Base-by-base conservation (phyloP, 352 stramenopile genomes). In the Phytophthora capsici region DNA sequence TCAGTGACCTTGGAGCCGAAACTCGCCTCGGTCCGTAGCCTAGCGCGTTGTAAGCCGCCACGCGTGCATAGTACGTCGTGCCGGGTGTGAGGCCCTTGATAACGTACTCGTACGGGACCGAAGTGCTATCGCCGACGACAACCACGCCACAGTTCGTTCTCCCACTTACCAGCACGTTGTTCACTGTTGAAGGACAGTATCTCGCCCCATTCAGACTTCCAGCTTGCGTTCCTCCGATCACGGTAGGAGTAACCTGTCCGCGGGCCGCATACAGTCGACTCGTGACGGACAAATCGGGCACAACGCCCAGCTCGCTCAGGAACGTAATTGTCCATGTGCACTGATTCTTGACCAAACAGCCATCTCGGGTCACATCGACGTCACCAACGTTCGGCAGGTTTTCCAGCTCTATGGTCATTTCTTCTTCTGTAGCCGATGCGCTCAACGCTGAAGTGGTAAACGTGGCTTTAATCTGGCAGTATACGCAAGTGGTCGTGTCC, bases 301-400 rank as follows among this genome's bases (percentile, higher is more conserved):
- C 66, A 4, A 51, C 25, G 3, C 63, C 88, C 2, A 94, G 10
- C 30, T 94, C 86, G 1, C 82, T 93, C 3, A 84, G 3, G 47
- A 96, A 96, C 32, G 86, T 94, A 37, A 97, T 77, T 5, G 64
- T 83, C 86, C 88, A 97, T 8, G 75, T 84, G 30, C 84, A 94
- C 54, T 94, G 85, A 30, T 80, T 80, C 40, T 84, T 84, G 0
- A 26, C 61, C 0, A 44, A 57, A 36, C 80, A 90, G 4, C 57
- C 48, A 19, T 64, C 73, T 1, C 69, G 57, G 6, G 80, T 58
- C 10, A 98, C 94, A 48, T 62, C 50, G 6, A 98, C 95, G 23
- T 96, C 81, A 5, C 94, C 96, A 16, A 99, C 75, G 68, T 98
- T 98, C 5, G 90, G 90, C 54, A 99, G 77, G 55, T 98, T 98